A percentile compares a stretch with the other conserved stretches of the same genome.
These are phyloP conservation scores for Cicer pinnatifidum DNA, from an alignment of 306 rosid genomes.

Conservation along the genomic window DNA sequence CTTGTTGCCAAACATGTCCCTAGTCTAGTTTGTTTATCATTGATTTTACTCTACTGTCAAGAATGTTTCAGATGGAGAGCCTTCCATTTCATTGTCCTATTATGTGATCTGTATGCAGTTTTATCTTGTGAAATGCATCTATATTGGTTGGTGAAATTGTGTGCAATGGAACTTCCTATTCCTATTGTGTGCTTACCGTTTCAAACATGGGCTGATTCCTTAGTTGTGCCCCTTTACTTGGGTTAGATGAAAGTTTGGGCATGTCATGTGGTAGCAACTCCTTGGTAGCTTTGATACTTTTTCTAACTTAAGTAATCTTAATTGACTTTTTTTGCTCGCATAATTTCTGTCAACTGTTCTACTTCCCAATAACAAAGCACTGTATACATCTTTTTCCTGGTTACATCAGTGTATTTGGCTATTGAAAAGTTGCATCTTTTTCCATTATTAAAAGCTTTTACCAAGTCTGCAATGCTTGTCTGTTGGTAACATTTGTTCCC, in stretches of 20 bases:
- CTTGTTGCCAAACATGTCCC: too few relatives aligned
- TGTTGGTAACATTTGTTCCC: background rate
- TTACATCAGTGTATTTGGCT: background rate
- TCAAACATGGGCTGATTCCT: background rate
- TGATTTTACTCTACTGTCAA: background rate
- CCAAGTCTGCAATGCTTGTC: background rate
- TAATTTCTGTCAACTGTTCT: background rate
- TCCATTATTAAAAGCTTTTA: background rate
- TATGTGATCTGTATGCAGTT: conserved; percentile 22
- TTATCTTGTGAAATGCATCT: conserved; percentile 5
- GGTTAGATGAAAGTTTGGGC: conserved; percentile 4
- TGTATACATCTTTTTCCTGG: too few relatives aligned
- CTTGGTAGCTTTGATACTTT: conserved; percentile 4
- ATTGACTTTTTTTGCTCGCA: background rate
- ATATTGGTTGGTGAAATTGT: background rate
- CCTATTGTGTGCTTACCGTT: background rate
- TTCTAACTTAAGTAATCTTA: background rate
- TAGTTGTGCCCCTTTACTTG: background rate
- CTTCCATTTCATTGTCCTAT: conserved; percentile 21
- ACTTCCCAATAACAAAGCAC: background rate
- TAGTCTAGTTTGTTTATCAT: too few relatives aligned
- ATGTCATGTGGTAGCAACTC: background rate
- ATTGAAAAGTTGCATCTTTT: background rate
- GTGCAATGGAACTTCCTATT: conserved; percentile 10
- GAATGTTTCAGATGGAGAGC: background rate